Evolutionary conservation across 164 flowering plant genomes (phyloP).

Genomic region (Chimonanthus salicifolius): DNA sequence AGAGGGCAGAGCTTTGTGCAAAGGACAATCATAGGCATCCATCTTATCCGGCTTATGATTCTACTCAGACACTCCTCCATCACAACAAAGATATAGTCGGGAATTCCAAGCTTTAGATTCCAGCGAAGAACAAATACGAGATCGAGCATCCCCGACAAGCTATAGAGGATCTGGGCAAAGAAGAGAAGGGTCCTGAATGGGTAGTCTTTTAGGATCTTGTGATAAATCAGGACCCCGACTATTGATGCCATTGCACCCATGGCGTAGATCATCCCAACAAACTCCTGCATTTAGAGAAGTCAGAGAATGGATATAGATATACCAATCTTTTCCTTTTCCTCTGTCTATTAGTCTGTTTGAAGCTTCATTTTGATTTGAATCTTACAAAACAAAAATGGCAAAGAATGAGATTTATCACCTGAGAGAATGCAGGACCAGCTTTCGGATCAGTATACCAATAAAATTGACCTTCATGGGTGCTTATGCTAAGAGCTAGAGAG

Average conservation of each 20-base stretch:
- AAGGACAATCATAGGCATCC: constrained; percentile 73
- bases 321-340: too few relatives aligned
- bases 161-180: constrained; percentile 54
- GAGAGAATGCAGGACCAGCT: constrained; percentile 73
- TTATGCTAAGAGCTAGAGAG: constrained; percentile 56
- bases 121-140: constrained; percentile 52
- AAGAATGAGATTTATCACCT: constrained; percentile 29
- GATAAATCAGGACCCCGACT: constrained; percentile 58
- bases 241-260: constrained; percentile 69
- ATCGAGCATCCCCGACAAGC: constrained; percentile 55
- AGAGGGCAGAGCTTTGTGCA: constrained; percentile 62
- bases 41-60: constrained; percentile 40
- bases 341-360: too few relatives aligned
- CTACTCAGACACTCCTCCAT: constrained; percentile 43
- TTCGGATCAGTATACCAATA: constrained; percentile 76
- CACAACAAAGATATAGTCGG: constrained; percentile 56
- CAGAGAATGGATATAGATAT: background rate
- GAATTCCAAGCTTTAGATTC: constrained; percentile 55
- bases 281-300: constrained; percentile 37
- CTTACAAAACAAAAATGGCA: background rate
- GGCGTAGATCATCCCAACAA: constrained; percentile 64
- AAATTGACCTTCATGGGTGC: constrained; percentile 72
- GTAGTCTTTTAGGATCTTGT: constrained; percentile 46
- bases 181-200: constrained; percentile 54
- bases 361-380: background rate